Evolutionary conservation across 164 flowering plant species (phyloP), one percentile per base, ranked within the genome.

Genomic region (Protea cynaroides): DNA sequence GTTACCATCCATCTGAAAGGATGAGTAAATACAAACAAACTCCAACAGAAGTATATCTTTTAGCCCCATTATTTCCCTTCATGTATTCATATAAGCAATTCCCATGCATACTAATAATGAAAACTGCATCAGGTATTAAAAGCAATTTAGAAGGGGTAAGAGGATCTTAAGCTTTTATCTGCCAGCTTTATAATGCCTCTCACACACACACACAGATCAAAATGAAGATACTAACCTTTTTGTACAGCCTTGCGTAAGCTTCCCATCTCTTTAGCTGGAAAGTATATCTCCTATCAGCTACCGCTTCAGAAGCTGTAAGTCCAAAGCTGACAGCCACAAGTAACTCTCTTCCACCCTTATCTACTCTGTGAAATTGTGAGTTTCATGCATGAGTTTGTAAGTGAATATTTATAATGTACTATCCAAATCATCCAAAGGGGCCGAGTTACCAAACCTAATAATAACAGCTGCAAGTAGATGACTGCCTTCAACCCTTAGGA

Each of bases 271-370:
- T 84, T 36, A 74, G 69, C 71, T 84, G 92, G 72, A 67, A 78
- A 65, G 87, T 74, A 57, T 91, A 86, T 75, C 91, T 88, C 84
- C 96, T 78, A 40, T 90, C 87, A 49, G 89, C 93, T n/a, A 93
- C 90, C 64, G 93, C 95, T 82, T 90, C 96, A 79, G 96, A 88
- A 65, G 91, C 89, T 66, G 81, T 83, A 36, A 85, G 78, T 56
- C 82, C 92, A 79, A 90, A 92, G 77, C 94, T 88, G 56, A 90
- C 96, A 73, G 98, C 98, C 71, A 93, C 96, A 36, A 93, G 93
- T 62, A 93, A 74, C 68, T 90, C 96, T 63, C 80, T 86, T 68
- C 93, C 98, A 71, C 76, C 90, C 43, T 90, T 79, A n/a, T 88
- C 88, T 40, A 90, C 86, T 68, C 98, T 92, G 93, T 22, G 68